These are phyloP conservation scores for Pseudopithomyces chartarum DNA, from an alignment of 2,329 filamentous ascomycete genomes.

Conservation along the genomic window DNA sequence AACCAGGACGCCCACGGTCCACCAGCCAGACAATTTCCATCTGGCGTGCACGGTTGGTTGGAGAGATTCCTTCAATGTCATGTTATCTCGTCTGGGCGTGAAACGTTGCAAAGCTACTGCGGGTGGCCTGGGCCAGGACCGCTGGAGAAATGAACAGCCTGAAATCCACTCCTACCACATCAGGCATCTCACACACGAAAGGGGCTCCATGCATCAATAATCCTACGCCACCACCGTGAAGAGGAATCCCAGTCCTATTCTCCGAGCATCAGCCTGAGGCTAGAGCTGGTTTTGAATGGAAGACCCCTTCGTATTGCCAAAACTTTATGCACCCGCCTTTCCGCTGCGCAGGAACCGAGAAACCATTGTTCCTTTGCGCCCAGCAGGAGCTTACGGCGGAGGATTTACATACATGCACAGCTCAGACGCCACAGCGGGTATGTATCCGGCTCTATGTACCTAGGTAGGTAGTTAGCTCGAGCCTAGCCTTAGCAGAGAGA, in stretches of 20 bases:
- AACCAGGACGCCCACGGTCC: not conserved
- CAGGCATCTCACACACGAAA: constrained; percentile 4
- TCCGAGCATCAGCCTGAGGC: not conserved
- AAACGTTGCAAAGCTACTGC: constrained; percentile 1
- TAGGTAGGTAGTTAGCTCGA: not conserved
- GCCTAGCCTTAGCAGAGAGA: not conserved
- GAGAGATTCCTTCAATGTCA: not conserved
- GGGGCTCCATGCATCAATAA: not conserved
- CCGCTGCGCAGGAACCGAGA: not conserved
- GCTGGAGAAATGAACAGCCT: constrained; percentile 2
- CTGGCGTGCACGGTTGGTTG: not conserved
- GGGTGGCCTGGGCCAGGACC: not conserved
- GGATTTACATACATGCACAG: constrained; percentile 6
- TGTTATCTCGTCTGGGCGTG: constrained; percentile 3
- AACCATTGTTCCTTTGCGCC: not conserved
- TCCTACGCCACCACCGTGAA: not conserved
- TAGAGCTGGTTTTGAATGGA: not conserved
- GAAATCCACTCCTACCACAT: not conserved
- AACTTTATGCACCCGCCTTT: not conserved
- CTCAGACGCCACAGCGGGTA: not conserved
- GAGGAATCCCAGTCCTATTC: not conserved
- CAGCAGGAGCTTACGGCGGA: not conserved
- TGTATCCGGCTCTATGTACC: not conserved
- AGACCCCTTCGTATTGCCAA: not conserved
- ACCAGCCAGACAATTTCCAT: not conserved